A percentile compares a stretch with the other conserved stretches of the same genome.
Evolutionary conservation across 2,329 filamentous ascomycete genomes (phyloP).

Genomic region (Aureobasidium namibiae): DNA sequence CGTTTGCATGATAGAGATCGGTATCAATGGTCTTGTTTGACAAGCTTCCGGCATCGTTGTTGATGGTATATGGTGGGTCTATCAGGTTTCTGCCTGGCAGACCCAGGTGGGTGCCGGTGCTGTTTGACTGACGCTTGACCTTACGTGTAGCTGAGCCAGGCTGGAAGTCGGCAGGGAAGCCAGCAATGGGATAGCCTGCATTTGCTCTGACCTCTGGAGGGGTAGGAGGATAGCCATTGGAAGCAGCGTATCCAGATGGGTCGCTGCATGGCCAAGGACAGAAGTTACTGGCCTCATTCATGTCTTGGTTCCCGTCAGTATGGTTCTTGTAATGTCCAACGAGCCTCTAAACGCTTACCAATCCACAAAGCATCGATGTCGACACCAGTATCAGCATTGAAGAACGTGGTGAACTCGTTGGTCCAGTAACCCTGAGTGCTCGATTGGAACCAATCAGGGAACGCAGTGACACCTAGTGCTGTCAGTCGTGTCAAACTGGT

Average conservation of each 20-base stretch:
- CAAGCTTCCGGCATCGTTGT: constrained; percentile 47
- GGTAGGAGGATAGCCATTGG: constrained; percentile 47
- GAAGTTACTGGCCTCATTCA: constrained; percentile 55
- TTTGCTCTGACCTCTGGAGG: constrained; percentile 53
- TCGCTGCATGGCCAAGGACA: constrained; percentile 30
- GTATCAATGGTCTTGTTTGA: constrained; percentile 50
- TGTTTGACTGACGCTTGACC: constrained; percentile 16
- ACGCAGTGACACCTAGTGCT: constrained; percentile 21
- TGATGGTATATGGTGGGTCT: constrained; percentile 56
- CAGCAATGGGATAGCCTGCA: constrained; percentile 54
- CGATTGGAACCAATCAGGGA: constrained; percentile 62
- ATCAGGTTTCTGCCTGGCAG: constrained; percentile 56
- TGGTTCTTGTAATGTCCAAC: background rate
- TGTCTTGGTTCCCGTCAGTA: constrained; percentile 44
- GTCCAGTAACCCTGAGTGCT: constrained; percentile 62
- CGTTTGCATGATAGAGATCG: constrained; percentile 59
- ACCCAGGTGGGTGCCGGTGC: constrained; percentile 32
- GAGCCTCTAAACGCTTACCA: constrained; percentile 19
- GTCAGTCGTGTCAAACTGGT: background rate
- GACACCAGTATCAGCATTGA: constrained; percentile 54
- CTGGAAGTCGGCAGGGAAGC: constrained; percentile 61
- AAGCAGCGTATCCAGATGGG: constrained; percentile 28
- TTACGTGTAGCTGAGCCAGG: constrained; percentile 32
- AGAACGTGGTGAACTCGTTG: constrained; percentile 57
- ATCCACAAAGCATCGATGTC: constrained; percentile 68